Evolutionary conservation across 768 basidiomycete species (phyloP).

Genomic region (Leccinum olivaceopallidum): DNA sequence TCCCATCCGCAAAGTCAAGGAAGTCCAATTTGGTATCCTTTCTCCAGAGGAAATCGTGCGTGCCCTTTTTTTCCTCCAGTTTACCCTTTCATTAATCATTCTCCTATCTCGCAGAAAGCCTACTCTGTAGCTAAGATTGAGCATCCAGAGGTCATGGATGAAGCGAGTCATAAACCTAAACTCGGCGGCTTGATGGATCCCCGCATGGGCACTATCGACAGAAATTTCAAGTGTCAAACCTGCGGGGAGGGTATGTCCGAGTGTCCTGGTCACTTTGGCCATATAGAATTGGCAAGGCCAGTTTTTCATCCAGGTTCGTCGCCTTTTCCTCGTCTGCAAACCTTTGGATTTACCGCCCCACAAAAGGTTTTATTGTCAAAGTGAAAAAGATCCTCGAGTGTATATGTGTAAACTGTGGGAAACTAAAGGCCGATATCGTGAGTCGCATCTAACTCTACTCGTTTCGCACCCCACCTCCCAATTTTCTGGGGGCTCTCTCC

Average conservation of each 20-base stretch:
- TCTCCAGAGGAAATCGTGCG: slow-evolving; percentile 97
- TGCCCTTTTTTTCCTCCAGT: neutral
- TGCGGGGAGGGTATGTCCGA: slow-evolving; percentile 99
- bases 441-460: slow-evolving; percentile 84
- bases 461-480: slow-evolving; percentile 91
- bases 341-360: neutral
- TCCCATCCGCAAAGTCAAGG: slow-evolving; percentile 92
- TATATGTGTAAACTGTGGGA: slow-evolving; percentile 98
- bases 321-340: neutral
- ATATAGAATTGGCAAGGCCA: slow-evolving; percentile 96
- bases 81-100: slow-evolving; percentile 9
- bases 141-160: slow-evolving; percentile 98
- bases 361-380: slow-evolving; percentile 90
- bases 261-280: slow-evolving; percentile 99
- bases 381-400: slow-evolving; percentile 99
- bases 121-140: slow-evolving; percentile 98
- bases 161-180: slow-evolving; percentile 86
- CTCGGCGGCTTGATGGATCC: slow-evolving; percentile 96
- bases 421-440: slow-evolving; percentile 96
- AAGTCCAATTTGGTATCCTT: slow-evolving; percentile 98
- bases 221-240: slow-evolving; percentile 99
- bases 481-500: slow-evolving; percentile 99
- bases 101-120: slow-evolving; percentile 73
- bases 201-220: slow-evolving; percentile 95
- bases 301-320: slow-evolving; percentile 92